phyloP scores from a whole-genome alignment of 2,329 filamentous ascomycete species.

The Orbilia oligospora region DNA sequence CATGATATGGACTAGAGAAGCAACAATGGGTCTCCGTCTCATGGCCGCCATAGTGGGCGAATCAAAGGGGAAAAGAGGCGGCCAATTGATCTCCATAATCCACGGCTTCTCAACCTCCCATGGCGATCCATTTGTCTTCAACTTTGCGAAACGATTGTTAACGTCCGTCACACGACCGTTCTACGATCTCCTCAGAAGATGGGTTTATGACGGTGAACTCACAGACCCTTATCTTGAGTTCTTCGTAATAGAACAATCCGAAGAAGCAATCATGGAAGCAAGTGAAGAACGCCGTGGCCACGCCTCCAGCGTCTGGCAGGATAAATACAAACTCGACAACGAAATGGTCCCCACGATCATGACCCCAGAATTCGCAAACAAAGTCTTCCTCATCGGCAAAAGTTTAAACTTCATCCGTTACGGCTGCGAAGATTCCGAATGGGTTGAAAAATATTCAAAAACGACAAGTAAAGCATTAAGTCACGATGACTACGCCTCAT shows the following conservation, averaged over 20 bases:
- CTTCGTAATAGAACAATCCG: conserved; percentile 84
- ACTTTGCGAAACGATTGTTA: conserved; percentile 90
- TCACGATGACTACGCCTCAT: conserved; percentile 91
- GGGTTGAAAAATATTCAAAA: conserved; percentile 97
- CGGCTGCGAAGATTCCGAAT: conserved; percentile 90
- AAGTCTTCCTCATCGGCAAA: conserved; percentile 97
- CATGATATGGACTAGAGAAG: conserved; percentile 96
- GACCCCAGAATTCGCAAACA: conserved; percentile 91
- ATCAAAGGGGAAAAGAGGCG: conserved; percentile 85
- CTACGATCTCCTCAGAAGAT: conserved; percentile 93
- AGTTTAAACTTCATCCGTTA: conserved; percentile 98
- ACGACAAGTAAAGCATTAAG: conserved; percentile 89
- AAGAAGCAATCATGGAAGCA: conserved; percentile 67
- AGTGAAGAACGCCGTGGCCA: conserved; percentile 73
- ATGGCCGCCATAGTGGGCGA: conserved; percentile 97
- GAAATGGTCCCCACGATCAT: conserved; percentile 94
- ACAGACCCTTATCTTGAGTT: conserved; percentile 97
- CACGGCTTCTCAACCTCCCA: conserved; percentile 94
- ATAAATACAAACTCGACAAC: conserved; percentile 90
- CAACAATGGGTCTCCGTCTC: conserved; percentile 92
- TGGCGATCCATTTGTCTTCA: conserved; percentile 92
- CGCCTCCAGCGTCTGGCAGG: conserved; percentile 95
- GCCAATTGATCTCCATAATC: conserved; percentile 92
- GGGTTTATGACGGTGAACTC: conserved; percentile 98
- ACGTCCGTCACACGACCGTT: conserved; percentile 91